Evolutionary conservation across 2,329 filamentous ascomycete genomes (phyloP), one percentile per base, ranked within the genome.

Genomic region (Tolypocladium tundrense): DNA sequence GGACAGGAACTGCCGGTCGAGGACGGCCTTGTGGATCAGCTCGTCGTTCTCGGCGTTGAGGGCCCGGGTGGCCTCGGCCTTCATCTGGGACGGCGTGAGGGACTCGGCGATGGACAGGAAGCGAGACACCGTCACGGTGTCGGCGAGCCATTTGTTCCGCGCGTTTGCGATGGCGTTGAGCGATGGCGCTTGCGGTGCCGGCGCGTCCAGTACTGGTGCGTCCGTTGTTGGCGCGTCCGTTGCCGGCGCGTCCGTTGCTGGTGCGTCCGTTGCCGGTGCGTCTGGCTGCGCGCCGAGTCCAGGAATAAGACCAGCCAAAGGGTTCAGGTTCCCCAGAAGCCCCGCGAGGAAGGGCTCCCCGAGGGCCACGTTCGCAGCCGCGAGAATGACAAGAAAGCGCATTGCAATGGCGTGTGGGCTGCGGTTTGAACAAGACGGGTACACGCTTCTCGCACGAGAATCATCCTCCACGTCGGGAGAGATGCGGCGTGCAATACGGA

Each of bases 11-110:
- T 55, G 21, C 13, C 43, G 40, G 19, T 63, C 61, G 11, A 63
- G 57, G 27, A 62, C 59, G 10, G 58, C 60, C 57, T 63, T 63
- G 19, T 63, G 60, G 8, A 11, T 54, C 13, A 62, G 58, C 53
- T 63, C 60, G 54, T 63, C 59, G 27, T 58, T 56, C 10, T 60
- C 60, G 27, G 61, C 61, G n/a, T 33, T 40, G 8, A 62, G 51
- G 3, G 61, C 60, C 3, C 42, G 42, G 10, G 24, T 11, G 14
- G 56, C 61, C 24, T 54, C 53, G 37, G 39, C 9, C 31, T 52
- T n/a, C 19, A 61, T 35, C 35, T 60, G 39, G 24, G 54, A 27
- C 21, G 55, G 53, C 27, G 35, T 54, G 48, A 62, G 21, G 13
- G 43, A 27, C 56, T 60, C 59, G 45, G 59, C 61, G 9, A 16